A percentile compares a stretch with the other conserved stretches of the same genome.
These are phyloP conservation scores for Suhomyces canberraensis DNA, from an alignment of 805 yeast species.

Conservation along the genomic window DNA sequence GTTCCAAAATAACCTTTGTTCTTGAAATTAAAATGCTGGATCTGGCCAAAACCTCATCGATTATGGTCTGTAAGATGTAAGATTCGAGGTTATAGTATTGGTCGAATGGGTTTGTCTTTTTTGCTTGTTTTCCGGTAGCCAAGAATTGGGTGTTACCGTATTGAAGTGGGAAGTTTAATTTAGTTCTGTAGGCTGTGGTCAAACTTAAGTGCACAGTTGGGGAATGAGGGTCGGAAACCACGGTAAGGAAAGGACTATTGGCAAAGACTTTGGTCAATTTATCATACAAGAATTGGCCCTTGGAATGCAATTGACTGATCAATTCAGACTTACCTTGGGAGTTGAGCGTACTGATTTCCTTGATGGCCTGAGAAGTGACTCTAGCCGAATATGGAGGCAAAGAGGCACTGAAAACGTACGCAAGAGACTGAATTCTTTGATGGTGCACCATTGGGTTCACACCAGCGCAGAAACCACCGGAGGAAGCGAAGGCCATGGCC, in stretches of 20 bases:
- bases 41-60: conserved; percentile 50
- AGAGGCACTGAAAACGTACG: conserved; percentile 92
- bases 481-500: conserved; percentile 75
- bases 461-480: conserved; percentile 95
- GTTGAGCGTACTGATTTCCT: conserved; percentile 40
- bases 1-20: conserved; percentile 60
- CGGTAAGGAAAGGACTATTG: conserved; percentile 39
- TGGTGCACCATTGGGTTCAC: conserved; percentile 78
- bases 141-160: conserved; percentile 48
- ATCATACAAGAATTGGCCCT: conserved; percentile 26
- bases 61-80: conserved; percentile 61
- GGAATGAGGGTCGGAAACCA: conserved; percentile 57
- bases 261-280: conserved; percentile 38
- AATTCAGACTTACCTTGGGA: conserved; percentile 32
- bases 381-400: conserved; percentile 88
- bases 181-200: conserved; percentile 41
- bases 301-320: conserved; percentile 14
- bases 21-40: conserved; percentile 63
- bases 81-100: conserved; percentile 50
- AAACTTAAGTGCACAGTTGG: conserved; percentile 71
- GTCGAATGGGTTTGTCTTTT: conserved; percentile 40
- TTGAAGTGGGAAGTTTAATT: conserved; percentile 44
- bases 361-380: conserved; percentile 54
- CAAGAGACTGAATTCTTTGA: conserved; percentile 85
- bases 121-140: conserved; percentile 44